These are phyloP conservation scores for Tephrocybe sp. DNA, from an alignment of 768 basidiomycete genomes.

Conservation along the genomic window DNA sequence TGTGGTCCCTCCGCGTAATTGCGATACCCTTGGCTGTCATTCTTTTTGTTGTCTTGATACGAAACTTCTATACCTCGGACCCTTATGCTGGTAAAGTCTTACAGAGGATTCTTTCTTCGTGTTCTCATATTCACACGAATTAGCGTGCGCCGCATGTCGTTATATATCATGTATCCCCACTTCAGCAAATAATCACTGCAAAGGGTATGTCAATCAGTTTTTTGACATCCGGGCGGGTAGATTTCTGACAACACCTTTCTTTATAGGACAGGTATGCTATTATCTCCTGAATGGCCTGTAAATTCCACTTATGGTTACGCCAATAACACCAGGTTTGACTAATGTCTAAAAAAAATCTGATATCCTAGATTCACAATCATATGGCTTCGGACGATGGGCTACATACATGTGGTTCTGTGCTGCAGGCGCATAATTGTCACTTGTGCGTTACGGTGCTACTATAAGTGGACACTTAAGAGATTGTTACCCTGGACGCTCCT, in stretches of 20 bases:
- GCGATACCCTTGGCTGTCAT: constrained; percentile 76
- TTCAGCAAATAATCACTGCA: constrained; percentile 62
- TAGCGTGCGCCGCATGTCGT: constrained; percentile 84
- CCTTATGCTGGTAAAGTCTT: constrained; percentile 67
- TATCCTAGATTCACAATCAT: too few species aligned
- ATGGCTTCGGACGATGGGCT: too few species aligned
- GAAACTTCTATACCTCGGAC: constrained; percentile 89
- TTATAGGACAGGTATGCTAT: constrained; percentile 18
- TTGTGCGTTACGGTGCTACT: too few species aligned
- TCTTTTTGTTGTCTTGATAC: constrained; percentile 75
- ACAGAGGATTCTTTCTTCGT: background rate
- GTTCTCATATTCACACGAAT: constrained; percentile 1
- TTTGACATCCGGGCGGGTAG: background rate
- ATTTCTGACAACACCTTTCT: background rate
- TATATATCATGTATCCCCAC: constrained; percentile 91
- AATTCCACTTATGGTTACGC: background rate
- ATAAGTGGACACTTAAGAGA: too few species aligned
- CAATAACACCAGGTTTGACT: constrained; percentile 5
- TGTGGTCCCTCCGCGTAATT: constrained; percentile 69
- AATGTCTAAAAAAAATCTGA: too few species aligned
- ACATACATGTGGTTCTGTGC: too few species aligned
- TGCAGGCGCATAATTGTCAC: too few species aligned
- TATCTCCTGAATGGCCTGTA: background rate
- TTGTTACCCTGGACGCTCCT: too few species aligned
- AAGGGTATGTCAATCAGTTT: constrained; percentile 38